Evolutionary conservation across 2,329 filamentous ascomycete species (phyloP).

Genomic region (Rutstroemia sp.): DNA sequence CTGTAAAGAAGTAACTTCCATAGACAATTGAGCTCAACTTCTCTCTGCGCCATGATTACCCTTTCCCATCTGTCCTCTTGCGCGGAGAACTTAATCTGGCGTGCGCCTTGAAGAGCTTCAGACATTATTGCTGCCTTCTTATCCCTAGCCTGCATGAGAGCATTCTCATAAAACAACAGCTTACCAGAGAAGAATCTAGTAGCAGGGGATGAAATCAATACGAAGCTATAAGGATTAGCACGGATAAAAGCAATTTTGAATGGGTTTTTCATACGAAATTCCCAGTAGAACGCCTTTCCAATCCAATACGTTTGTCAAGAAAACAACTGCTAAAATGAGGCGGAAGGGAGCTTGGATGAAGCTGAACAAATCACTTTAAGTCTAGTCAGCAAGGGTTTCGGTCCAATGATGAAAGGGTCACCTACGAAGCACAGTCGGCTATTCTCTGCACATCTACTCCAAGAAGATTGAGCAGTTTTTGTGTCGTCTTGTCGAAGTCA

Average conservation of each 20-base stretch:
- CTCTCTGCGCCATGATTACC: constrained; percentile 55
- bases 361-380: constrained; percentile 53
- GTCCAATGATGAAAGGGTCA: not conserved
- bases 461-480: constrained; percentile 67
- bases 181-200: constrained; percentile 40
- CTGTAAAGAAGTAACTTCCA: constrained; percentile 37
- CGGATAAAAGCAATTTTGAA: not conserved
- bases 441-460: constrained; percentile 64
- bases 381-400: constrained; percentile 49
- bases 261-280: constrained; percentile 30
- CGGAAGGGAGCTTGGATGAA: constrained; percentile 30
- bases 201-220: constrained; percentile 55
- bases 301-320: constrained; percentile 59
- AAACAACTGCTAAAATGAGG: constrained; percentile 50
- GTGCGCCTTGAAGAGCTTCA: constrained; percentile 68
- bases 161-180: constrained; percentile 56
- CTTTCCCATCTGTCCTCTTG: constrained; percentile 68
- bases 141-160: constrained; percentile 66
- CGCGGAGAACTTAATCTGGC: constrained; percentile 77
- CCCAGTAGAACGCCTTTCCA: constrained; percentile 62
- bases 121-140: constrained; percentile 66
- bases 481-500: constrained; percentile 46
- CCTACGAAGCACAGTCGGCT: constrained; percentile 46
- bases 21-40: constrained; percentile 56
- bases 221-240: constrained; percentile 33